Base-by-base conservation (phyloP, 345 rosid genomes). In the Eucalyptus dawsonii region DNA sequence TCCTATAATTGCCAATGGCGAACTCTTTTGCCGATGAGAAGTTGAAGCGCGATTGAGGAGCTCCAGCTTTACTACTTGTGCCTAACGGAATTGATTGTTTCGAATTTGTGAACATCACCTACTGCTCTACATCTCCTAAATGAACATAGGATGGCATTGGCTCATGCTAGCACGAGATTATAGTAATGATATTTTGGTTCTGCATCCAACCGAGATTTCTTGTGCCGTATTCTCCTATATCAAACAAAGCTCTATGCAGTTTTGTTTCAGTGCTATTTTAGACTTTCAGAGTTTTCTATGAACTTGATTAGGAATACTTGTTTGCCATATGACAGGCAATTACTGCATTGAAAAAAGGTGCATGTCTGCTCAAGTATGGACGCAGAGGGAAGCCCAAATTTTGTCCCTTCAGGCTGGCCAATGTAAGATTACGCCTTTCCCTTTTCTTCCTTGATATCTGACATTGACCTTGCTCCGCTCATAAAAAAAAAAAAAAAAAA, bases 381-480 rank as follows among this genome's bases (percentile, higher is more conserved):
- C 94, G 98, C 65, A 93, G 97, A 89, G 98, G 98, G 88, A 96
- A 96, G 91, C 98, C 97, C 87, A 96, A 95, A 89, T 94, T 94
- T 93, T 96, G 97, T 88, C 98, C 97, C 83, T 95, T 96, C 92
- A 94, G 95, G 87, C 95, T 96, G 88, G 92, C 98, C 89, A 94
- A 94, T 93, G 98, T 96, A 93, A 94, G 95, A 89, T 50, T 49
- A 40, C 13, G 47, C 47, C 47, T 40, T 76, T 89, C 62, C 50
- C 17, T 76, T 37, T 58, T 80, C 50, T 87, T 44, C 34, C 83
- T 86, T 87, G 11, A n/a, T 19, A 51, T 58, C 29, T 25, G 83
- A 88, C 65, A 80, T 27, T 72, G 7, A 89, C 80, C 50, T 49
- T 56, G 45, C 45, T 34, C 47, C 2, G 24, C 87, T 86, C 37